Evolutionary conservation across 768 basidiomycete species (phyloP), one percentile per base, ranked within the genome.

Genomic region (Leccinum fibrillosum): DNA sequence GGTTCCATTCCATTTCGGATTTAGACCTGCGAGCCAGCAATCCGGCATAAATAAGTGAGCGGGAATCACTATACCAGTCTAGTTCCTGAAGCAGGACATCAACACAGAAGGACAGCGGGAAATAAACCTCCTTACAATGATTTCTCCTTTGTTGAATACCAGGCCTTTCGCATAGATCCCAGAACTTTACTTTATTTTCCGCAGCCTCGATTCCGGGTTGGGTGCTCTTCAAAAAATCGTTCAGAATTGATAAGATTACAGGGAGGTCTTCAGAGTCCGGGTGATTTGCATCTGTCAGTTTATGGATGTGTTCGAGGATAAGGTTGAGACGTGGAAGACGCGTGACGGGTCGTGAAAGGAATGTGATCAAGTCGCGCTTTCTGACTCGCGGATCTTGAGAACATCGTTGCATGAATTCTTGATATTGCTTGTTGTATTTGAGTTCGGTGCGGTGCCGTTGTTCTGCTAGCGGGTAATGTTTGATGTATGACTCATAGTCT

Each of bases 131-230:
- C 86, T 59, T 66, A 92, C 92, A 37, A 93, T 86, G 17, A 94
- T 84, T 70, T 95, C 92, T 25, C 89, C 92, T 61, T 81, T 85
- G 66, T 85, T 84, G 65, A 85, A 91, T 12, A 83, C 72, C 51
- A 96, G 69, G 64, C 82, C 82, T 86, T 74, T 95, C 91, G 62
- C 84, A 85, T 3, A 95, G 75, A 53, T 78, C 85, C 87, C 89
- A 91, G 59, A 92, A 86, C 67, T 92, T 93, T 62, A 94, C 93
- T 69, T 93, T 93, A 61, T 84, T 82, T 68, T 95, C 93, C 1
- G 94, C 91, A n/a, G 87, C 90, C 59, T 86, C 90, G 58, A 96
- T 94, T 4, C 94, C 94, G 1, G 92, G 92, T 66, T 95, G 88
- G 0, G 91, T 91, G 62, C 87, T 87, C 77, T 90, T 92, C 59